phyloP scores from a whole-genome alignment of 805 yeast genomes.

The Yarrowia sp. region DNA sequence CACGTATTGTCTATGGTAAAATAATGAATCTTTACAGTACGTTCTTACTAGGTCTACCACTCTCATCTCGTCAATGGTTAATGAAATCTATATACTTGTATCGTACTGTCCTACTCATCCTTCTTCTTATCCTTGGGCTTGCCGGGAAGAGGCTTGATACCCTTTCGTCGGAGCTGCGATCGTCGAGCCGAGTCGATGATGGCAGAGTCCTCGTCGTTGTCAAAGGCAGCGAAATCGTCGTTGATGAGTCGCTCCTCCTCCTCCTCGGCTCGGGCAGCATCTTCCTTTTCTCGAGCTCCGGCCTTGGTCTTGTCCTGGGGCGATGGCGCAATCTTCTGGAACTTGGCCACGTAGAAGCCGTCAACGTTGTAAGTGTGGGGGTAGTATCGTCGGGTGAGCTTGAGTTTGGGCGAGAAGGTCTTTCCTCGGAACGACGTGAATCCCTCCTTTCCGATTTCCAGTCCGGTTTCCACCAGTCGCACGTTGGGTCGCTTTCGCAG shows the following conservation, averaged over 20 bases:
- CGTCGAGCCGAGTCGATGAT: slow-evolving; percentile 58
- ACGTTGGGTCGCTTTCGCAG: slow-evolving; percentile 95
- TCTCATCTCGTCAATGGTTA: background rate
- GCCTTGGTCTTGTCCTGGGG: slow-evolving; percentile 82
- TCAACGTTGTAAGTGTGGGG: slow-evolving; percentile 99
- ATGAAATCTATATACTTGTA: slow-evolving; percentile 1
- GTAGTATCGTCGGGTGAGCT: slow-evolving; percentile 88
- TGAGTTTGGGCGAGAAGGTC: slow-evolving; percentile 71
- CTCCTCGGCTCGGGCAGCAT: slow-evolving; percentile 63
- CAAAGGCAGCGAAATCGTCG: slow-evolving; percentile 82
- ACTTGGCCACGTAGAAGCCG: slow-evolving; percentile 96
- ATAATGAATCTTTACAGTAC: no score
- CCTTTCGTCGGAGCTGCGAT: slow-evolving; percentile 37
- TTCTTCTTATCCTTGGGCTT: background rate
- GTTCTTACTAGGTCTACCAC: no score
- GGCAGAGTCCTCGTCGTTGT: slow-evolving; percentile 68
- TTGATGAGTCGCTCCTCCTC: slow-evolving; percentile 73
- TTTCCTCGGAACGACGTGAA: slow-evolving; percentile 92
- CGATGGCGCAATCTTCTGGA: slow-evolving; percentile 83
- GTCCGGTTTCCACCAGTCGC: slow-evolving; percentile 85
- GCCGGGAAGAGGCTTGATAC: slow-evolving; percentile 32
- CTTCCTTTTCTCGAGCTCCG: slow-evolving; percentile 83
- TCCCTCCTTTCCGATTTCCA: slow-evolving; percentile 93
- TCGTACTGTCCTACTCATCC: background rate
- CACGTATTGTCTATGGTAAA: no score